These are phyloP conservation scores for Aspergillus aculeatus DNA, from an alignment of 2,329 filamentous ascomycete species.

Conservation along the genomic window DNA sequence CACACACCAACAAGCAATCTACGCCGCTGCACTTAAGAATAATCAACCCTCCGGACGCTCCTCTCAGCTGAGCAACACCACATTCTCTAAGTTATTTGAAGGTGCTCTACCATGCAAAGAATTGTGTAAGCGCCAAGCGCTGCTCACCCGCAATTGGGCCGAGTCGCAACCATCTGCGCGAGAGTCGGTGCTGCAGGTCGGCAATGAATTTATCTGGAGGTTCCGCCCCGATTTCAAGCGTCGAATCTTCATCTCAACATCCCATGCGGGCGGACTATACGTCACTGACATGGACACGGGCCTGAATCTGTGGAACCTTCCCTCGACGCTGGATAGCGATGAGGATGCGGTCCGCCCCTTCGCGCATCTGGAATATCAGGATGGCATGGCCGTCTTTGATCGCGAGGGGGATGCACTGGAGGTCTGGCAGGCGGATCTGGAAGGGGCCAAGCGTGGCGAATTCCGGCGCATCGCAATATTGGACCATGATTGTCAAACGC, in stretches of 20 bases:
- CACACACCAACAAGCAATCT: slow-evolving; percentile 45
- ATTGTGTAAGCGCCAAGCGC: slow-evolving; percentile 42
- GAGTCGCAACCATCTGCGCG: slow-evolving; percentile 32
- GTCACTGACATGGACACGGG: slow-evolving; percentile 50
- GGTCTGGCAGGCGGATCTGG: slow-evolving; percentile 44
- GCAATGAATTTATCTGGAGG: slow-evolving; percentile 45
- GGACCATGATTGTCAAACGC: slow-evolving; percentile 44
- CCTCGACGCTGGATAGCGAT: slow-evolving; percentile 26
- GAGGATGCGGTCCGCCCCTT: slow-evolving; percentile 40
- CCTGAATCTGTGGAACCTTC: slow-evolving; percentile 39
- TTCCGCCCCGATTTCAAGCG: slow-evolving; percentile 50
- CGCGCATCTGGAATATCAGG: slow-evolving; percentile 50
- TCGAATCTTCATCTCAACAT: slow-evolving; percentile 47
- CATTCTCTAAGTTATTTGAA: slow-evolving; percentile 37
- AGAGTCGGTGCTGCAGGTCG: slow-evolving; percentile 44
- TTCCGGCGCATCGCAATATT: slow-evolving; percentile 44
- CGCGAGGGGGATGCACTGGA: slow-evolving; percentile 46
- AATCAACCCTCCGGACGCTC: slow-evolving; percentile 24
- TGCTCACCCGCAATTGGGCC: slow-evolving; percentile 43
- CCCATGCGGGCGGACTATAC: slow-evolving; percentile 46
- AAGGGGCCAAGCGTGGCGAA: slow-evolving; percentile 36
- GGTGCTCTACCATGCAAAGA: slow-evolving; percentile 45
- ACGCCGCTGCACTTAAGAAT: slow-evolving; percentile 40
- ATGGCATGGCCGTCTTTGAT: slow-evolving; percentile 49
- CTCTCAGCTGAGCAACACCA: slow-evolving; percentile 26